Base-by-base conservation (phyloP, 148 eudicot species). In the Vaccinium macrocarpon region DNA sequence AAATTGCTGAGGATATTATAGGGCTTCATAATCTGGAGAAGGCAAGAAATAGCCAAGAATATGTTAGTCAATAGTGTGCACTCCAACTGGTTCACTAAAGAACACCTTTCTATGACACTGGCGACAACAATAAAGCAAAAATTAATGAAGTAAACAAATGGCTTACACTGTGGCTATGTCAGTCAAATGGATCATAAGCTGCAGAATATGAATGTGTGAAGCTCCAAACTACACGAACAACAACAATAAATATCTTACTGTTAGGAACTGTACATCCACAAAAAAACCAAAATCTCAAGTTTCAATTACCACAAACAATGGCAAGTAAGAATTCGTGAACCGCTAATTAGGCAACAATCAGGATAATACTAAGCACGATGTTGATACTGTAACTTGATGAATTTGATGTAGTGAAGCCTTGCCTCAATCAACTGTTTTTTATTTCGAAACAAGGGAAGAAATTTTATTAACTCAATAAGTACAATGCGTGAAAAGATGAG, bases 1-100 rank as follows among this genome's bases (percentile, higher is more conserved):
- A 51, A 82, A 38, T 53, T 78, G 76, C 48, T 21, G 80, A 81
- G 50, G 70, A 25, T 57, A 68, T 73, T 75, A 64, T 23, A 81
- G 48, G 21, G 71, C 71, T 85, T 85, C 84, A 64, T 81, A 76
- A 85, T 55, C 77, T 76, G 79, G 32, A 25, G 23, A 75, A 42
- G 5, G n/a, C n/a, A n/a, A n/a, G n/a, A n/a, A n/a, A n/a, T n/a
- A 68, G 73, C 49, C 25, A 71, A 11, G 52, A 80, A 0, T 14
- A 32, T 68, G 32, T 11, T n/a, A 78, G 64, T 50, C 46, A 79
- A 35, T 70, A 38, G 64, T 71, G 50, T 59, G 75, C 29, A 27
- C 21, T 61, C 82, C 72, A 80, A 14, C 53, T 62, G 55, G 18
- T 42, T 6, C 5, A 9, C 53, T 62, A 81, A 61, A 62, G 61